Conservation (phyloP, 768 basidiomycete species). For the Termitomyces sp. region DNA sequence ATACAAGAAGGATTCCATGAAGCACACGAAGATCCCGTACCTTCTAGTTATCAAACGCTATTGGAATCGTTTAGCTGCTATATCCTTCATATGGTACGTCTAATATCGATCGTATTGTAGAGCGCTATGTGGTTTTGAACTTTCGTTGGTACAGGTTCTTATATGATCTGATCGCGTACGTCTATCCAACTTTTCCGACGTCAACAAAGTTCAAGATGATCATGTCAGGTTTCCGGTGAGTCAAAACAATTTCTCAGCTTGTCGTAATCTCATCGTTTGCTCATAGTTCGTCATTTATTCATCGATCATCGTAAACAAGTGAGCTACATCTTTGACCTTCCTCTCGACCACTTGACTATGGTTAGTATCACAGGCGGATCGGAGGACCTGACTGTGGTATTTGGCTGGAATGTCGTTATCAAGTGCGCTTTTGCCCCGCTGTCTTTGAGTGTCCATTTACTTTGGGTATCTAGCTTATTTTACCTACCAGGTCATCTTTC, state of each 20-base stretch:
- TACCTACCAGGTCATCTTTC: constrained; percentile 28
- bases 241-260: neutral
- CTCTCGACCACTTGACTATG: neutral
- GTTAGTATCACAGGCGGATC: constrained; percentile 52
- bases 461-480: constrained; percentile 22
- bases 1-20: constrained; percentile 78
- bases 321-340: constrained; percentile 7
- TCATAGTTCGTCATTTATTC: constrained; percentile 73
- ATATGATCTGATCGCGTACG: constrained; percentile 74
- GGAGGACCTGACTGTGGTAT: constrained; percentile 48
- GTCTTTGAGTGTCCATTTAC: neutral
- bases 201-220: neutral
- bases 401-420: constrained; percentile 84
- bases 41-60: constrained; percentile 71
- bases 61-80: constrained; percentile 62
- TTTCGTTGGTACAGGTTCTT: constrained; percentile 42
- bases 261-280: neutral
- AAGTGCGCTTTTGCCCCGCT: constrained; percentile 40
- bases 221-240: constrained; percentile 53
- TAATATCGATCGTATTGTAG: neutral
- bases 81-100: constrained; percentile 67
- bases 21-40: constrained; percentile 65
- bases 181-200: constrained; percentile 6
- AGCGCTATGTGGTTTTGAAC: neutral
- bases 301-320: constrained; percentile 66